These are phyloP conservation scores for Phytopythium mirpurense DNA, from an alignment of 352 stramenopile species.

Conservation along the genomic window DNA sequence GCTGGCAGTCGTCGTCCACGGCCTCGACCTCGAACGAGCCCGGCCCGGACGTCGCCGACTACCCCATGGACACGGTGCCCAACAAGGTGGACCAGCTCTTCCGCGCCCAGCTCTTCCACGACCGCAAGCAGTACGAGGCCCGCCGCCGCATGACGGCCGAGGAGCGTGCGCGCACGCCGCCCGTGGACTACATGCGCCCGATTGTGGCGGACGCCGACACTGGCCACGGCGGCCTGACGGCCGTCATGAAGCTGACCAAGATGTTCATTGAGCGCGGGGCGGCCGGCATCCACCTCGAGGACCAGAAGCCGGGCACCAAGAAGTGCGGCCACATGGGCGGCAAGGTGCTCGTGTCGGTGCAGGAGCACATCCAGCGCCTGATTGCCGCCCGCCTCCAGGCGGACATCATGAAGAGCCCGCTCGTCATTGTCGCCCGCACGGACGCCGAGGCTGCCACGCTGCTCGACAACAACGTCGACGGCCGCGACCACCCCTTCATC, in stretches of 20 bases:
- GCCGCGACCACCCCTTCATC: constrained; percentile 97
- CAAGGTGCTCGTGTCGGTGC: constrained; percentile 96
- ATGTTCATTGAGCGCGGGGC: constrained; percentile 97
- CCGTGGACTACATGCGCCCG: constrained; percentile 95
- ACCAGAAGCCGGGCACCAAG: constrained; percentile 98
- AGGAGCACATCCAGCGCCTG: constrained; percentile 97
- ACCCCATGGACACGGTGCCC: constrained; percentile 98
- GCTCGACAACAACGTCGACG: constrained; percentile 97
- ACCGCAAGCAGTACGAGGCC: constrained; percentile 96
- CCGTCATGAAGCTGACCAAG: constrained; percentile 98
- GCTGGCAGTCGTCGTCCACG: constrained; percentile 96
- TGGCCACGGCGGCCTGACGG: constrained; percentile 93
- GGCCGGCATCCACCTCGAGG: constrained; percentile 98
- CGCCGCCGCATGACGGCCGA: constrained; percentile 76
- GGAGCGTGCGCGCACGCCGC: constrained; percentile 66
- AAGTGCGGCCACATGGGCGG: constrained; percentile 99
- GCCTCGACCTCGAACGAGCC: constrained; percentile 95
- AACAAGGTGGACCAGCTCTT: constrained; percentile 98
- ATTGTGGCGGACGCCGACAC: constrained; percentile 98
- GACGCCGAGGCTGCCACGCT: constrained; percentile 97
- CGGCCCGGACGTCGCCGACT: constrained; percentile 96
- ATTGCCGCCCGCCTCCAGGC: constrained; percentile 94
- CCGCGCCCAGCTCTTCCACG: constrained; percentile 95
- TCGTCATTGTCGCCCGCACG: constrained; percentile 95
- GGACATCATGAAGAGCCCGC: constrained; percentile 93